A percentile compares a stretch with the other conserved stretches of the same genome.
Evolutionary conservation across 2,329 filamentous ascomycete species (phyloP).

Genomic region (Aspergillus spinulosporus): DNA sequence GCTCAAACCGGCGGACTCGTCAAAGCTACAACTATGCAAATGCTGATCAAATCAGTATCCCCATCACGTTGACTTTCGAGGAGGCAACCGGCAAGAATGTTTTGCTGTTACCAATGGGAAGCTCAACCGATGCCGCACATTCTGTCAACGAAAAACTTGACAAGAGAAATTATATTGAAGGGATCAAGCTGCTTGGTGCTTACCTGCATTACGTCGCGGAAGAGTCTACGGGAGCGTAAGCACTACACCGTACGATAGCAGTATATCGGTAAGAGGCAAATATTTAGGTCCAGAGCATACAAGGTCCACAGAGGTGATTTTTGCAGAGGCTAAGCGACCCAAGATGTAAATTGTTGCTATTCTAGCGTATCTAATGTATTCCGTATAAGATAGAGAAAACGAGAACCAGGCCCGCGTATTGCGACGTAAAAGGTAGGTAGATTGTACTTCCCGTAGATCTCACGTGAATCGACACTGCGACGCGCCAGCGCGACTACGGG

Average conservation of each 20-base stretch:
- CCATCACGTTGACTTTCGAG: constrained; percentile 95
- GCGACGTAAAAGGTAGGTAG: background rate
- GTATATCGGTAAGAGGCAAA: background rate
- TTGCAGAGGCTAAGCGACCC: no score
- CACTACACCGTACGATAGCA: no score
- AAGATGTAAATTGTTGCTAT: no score
- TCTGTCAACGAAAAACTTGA: constrained; percentile 99
- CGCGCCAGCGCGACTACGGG: background rate
- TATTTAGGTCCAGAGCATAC: no score
- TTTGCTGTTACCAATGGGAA: constrained; percentile 91
- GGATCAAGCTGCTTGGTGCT: constrained; percentile 89
- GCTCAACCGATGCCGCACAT: constrained; percentile 92
- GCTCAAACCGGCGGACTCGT: background rate
- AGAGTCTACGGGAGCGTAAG: constrained; percentile 57
- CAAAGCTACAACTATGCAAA: constrained; percentile 9
- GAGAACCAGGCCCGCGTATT: no score
- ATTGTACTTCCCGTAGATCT: background rate
- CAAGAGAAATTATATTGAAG: constrained; percentile 96
- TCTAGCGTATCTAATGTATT: no score
- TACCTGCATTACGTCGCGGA: constrained; percentile 96
- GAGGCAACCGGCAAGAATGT: constrained; percentile 98
- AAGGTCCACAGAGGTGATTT: no score
- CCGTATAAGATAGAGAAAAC: no score
- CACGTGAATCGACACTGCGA: background rate
- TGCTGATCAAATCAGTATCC: constrained; percentile 66